phyloP scores from a whole-genome alignment of 495 filamentous ascomycete species.

The Thozetella sp. region DNA sequence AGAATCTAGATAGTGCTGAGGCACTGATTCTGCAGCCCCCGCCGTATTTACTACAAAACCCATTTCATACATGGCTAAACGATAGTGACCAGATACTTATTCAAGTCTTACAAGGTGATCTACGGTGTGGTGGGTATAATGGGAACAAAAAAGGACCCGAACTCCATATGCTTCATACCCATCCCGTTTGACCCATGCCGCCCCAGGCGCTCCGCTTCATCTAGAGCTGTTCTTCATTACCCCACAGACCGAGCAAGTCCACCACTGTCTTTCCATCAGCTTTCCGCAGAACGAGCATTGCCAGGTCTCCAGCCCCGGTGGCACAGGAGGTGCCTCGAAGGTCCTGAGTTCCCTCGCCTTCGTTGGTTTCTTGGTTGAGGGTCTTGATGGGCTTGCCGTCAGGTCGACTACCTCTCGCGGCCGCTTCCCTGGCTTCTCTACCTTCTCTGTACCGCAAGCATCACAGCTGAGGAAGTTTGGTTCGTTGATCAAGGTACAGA shows the following conservation, averaged over 20 bases:
- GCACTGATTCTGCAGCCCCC: no score
- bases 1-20: no score
- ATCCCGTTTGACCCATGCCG: no score
- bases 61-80: no score
- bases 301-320: slow-evolving; percentile 62
- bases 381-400: slow-evolving; percentile 13
- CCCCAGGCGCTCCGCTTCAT: slow-evolving; percentile 9
- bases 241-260: slow-evolving; percentile 74
- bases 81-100: no score
- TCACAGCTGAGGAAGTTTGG: slow-evolving; percentile 71
- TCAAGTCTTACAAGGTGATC: no score
- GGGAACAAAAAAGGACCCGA: no score
- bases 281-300: slow-evolving; percentile 66
- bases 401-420: slow-evolving; percentile 28
- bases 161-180: no score
- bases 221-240: slow-evolving; percentile 65
- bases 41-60: no score
- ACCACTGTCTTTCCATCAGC: slow-evolving; percentile 73
- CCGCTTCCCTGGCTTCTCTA: slow-evolving; percentile 24
- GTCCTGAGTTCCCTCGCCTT: slow-evolving; percentile 13
- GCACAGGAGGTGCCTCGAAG: slow-evolving; percentile 18
- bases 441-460: slow-evolving; percentile 71
- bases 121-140: no score
- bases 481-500: slow-evolving; percentile 86
- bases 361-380: slow-evolving; percentile 8